phyloP scores from a whole-genome alignment of 345 rosid genomes.

The Physaria fendleri region DNA sequence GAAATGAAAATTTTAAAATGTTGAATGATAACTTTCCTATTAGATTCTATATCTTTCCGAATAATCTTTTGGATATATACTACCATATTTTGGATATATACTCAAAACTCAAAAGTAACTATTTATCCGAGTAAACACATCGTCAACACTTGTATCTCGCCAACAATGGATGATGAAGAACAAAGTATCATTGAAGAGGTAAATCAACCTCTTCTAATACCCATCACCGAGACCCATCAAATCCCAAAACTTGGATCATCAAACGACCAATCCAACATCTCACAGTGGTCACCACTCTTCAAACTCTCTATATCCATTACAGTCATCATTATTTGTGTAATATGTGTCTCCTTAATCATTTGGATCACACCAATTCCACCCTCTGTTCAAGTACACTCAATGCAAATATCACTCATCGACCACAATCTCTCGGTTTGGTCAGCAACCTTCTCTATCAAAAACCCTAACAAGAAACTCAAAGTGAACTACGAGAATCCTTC shows the following conservation, averaged over 20 bases:
- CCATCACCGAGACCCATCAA: background rate
- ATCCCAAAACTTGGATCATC: background rate
- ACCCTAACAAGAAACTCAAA: conserved; percentile 10
- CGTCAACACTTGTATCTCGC: background rate
- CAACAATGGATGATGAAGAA: background rate
- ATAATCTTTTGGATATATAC: no score
- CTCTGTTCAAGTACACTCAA: conserved; percentile 5
- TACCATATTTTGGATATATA: no score
- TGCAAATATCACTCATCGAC: conserved; percentile 1
- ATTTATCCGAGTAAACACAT: conserved; percentile 2
- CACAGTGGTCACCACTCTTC: background rate
- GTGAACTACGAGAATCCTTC: conserved; percentile 7
- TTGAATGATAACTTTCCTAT: no score
- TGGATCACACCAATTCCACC: conserved; percentile 22
- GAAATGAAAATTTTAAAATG: no score
- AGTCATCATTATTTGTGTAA: background rate
- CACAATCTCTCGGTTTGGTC: conserved; percentile 11
- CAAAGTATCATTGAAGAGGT: background rate
- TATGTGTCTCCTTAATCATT: background rate
- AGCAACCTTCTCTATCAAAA: conserved; percentile 15
- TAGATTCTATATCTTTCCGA: no score
- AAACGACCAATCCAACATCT: background rate
- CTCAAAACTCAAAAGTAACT: no score
- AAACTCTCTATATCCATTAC: background rate
- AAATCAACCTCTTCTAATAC: conserved; percentile 1